Evolutionary conservation across 1,139 yeast genomes (phyloP), one percentile per base, ranked within the genome.

Genomic region (Hanseniaspora uvarum): DNA sequence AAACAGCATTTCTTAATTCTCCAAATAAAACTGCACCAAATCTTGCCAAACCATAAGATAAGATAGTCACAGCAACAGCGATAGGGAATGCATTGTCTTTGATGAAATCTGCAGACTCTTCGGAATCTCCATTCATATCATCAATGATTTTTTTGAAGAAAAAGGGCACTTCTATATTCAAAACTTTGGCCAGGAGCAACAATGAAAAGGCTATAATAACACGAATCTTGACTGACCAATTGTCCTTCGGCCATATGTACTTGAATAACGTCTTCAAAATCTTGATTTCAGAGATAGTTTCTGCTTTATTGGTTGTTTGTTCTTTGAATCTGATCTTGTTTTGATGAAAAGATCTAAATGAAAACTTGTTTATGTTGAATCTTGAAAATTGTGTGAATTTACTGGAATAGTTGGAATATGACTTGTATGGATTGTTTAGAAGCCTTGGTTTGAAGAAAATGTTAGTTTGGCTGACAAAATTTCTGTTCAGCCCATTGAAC

Each of bases 151-250:
- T 76, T 64, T 92, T 94, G 75, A 92, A 92, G 68, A 79, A 87
- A 63, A 92, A 89, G 0, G 99, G 99, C 4, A 92, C 98, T 66
- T 92, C 95, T 5, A 92, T 96, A 65, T 89, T 94, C 46, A 92
- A 72, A 7, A 92, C 64, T 66, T 92, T 92, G 30, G 96, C 85
- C 0, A 81, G 81, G 6, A 94, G 77, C 58, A 92, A 74, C 54
- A 92, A 69, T 0, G 81, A 63, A 28, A 92, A 66, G 0, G 98
- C 96, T 8, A 84, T 60, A 0, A 84, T 69, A 0, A 92, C 98
- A 48, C 99, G 72, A 38, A 78, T 63, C 64, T 81, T 84, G 58
- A 86, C 87, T 52, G 81, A 75, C 5, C 78, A 71, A 59, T 86
- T 83, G 60, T 81, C 74, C 61, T 79, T 78, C 26, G 99, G 99